Conservation (phyloP, 1,284 basidiomycete genomes). For the Papiliotrema fonsecae region DNA sequence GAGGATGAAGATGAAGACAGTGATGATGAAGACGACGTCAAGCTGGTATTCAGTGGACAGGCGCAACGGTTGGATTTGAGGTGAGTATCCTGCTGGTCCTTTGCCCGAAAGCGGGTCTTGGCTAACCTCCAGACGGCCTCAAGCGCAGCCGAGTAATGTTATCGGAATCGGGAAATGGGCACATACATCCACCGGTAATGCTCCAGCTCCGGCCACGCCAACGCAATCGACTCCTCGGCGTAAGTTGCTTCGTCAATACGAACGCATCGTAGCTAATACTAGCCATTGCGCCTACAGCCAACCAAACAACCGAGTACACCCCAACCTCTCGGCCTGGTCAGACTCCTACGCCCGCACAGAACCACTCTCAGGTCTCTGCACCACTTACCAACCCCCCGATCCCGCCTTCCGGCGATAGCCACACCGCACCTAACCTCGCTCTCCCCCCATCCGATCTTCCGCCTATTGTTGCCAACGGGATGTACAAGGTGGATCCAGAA, state of each 20-base stretch:
- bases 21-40: conserved; percentile 46
- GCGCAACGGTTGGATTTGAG: conserved; percentile 39
- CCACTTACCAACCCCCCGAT: conserved; percentile 24
- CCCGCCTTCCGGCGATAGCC: conserved; percentile 23
- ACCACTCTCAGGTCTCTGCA: conserved; percentile 26
- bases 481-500: conserved; percentile 59
- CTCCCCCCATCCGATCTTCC: conserved; percentile 39
- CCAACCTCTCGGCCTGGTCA: conserved; percentile 65
- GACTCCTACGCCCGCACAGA: conserved; percentile 25
- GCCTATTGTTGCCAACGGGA: conserved; percentile 30
- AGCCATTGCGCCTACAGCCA: conserved; percentile 51
- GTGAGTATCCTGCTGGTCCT: conserved; percentile 14
- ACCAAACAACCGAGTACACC: conserved; percentile 84
- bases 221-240: conserved; percentile 4
- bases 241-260: background rate
- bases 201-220: conserved; percentile 15
- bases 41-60: conserved; percentile 44
- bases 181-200: conserved; percentile 33
- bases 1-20: conserved; percentile 41
- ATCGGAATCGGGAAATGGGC: conserved; percentile 47
- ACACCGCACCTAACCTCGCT: conserved; percentile 20
- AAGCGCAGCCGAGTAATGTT: conserved; percentile 31
- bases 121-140: conserved; percentile 31
- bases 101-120: background rate
- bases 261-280: too few species aligned